These are phyloP conservation scores for Hyaloscypha finlandica DNA, from an alignment of 495 filamentous ascomycete genomes.

Conservation along the genomic window DNA sequence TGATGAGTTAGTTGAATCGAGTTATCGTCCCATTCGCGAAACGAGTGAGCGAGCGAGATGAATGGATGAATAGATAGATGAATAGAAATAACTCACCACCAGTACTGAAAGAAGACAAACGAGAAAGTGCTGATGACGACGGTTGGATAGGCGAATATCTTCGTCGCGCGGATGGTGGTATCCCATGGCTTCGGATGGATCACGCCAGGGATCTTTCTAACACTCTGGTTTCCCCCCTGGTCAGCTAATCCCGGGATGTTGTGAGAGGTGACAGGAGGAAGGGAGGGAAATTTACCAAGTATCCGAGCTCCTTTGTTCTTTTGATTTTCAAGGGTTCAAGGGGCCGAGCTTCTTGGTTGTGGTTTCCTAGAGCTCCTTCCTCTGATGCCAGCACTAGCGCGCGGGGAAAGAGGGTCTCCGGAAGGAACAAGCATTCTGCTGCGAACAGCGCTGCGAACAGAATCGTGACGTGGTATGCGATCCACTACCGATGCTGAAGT, in stretches of 20 bases:
- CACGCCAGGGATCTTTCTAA: slow-evolving; percentile 53
- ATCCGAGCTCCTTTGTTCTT: slow-evolving; percentile 19
- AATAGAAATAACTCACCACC: slow-evolving; percentile 44
- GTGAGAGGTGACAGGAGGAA: too few relatives aligned
- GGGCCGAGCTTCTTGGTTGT: background rate
- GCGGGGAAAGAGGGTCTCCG: slow-evolving; percentile 63
- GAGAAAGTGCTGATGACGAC: slow-evolving; percentile 49
- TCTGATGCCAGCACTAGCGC: slow-evolving; percentile 47
- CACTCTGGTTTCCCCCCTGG: slow-evolving; percentile 39
- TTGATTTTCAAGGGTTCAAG: background rate
- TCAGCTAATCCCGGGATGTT: background rate
- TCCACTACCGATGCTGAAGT: slow-evolving; percentile 41
- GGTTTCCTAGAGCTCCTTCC: slow-evolving; percentile 16
- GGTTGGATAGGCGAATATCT: slow-evolving; percentile 50
- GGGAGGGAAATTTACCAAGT: background rate
- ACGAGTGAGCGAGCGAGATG: too few relatives aligned
- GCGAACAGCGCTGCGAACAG: slow-evolving; percentile 54
- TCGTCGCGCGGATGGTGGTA: slow-evolving; percentile 46
- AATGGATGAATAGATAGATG: too few relatives aligned
- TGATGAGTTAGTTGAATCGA: background rate
- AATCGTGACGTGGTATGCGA: slow-evolving; percentile 61
- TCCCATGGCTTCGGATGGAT: slow-evolving; percentile 55
- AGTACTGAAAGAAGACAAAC: slow-evolving; percentile 63
- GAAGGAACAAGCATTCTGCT: slow-evolving; percentile 54
- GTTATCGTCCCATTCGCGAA: background rate